These are phyloP conservation scores for Diplodia seriata DNA, from an alignment of 2,329 filamentous ascomycete genomes.

Conservation along the genomic window DNA sequence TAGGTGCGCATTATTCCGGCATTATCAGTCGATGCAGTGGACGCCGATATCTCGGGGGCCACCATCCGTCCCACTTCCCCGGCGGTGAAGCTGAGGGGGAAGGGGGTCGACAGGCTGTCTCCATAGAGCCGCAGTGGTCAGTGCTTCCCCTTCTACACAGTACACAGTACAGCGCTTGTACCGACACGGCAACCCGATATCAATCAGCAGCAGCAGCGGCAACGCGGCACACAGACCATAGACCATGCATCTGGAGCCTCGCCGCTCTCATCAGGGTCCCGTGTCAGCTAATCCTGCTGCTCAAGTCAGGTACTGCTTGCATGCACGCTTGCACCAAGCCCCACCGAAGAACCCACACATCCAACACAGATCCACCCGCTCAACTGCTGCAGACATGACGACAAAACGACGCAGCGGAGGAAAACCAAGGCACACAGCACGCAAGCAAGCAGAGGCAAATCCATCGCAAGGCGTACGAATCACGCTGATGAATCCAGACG, in stretches of 20 bases:
- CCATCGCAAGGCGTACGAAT: conserved; percentile 1
- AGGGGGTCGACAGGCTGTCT: neutral
- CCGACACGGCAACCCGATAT: conserved; percentile 2
- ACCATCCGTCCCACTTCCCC: conserved; percentile 1
- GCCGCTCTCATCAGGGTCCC: conserved; percentile 27
- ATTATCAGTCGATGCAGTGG: neutral
- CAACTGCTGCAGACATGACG: neutral
- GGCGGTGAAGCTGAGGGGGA: conserved; percentile 17
- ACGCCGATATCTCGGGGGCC: neutral
- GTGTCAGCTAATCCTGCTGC: conserved; percentile 13
- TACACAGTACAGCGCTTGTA: neutral
- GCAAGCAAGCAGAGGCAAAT: conserved; percentile 1
- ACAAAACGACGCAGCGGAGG: neutral
- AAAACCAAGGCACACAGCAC: conserved; percentile 13
- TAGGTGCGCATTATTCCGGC: conserved; percentile 6
- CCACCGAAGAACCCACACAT: conserved; percentile 12
- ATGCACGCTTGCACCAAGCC: conserved; percentile 16
- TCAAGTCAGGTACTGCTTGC: conserved; percentile 22
- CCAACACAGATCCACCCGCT: conserved; percentile 18
- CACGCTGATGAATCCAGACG: conserved; percentile 5
- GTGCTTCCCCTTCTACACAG: neutral
- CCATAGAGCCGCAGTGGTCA: conserved; percentile 4
- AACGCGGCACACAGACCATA: conserved; percentile 13
- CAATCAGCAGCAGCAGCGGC: conserved; percentile 6
- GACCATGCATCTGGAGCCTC: conserved; percentile 24